Base-by-base conservation (phyloP, 1,284 basidiomycete genomes). In the Melampsora americana region DNA sequence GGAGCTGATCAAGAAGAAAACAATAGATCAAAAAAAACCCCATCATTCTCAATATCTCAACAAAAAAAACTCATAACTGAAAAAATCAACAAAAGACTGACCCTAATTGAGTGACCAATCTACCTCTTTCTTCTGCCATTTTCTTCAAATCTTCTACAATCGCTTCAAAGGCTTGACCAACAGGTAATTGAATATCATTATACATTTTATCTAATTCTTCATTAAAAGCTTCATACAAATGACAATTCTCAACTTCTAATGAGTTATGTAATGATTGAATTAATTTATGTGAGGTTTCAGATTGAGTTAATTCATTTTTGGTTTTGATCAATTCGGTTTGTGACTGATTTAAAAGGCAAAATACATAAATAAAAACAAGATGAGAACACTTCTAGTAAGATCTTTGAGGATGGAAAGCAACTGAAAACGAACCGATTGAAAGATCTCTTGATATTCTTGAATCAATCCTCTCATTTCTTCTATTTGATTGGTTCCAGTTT, bases 171-270 rank as follows among this genome's bases (percentile, higher is more conserved):
- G 66, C 39, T 53, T 75, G 53, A 16, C 50, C 42, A 30, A 42
- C 53, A 5, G 73, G 73, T 5, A 75, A 26, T 18, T 75, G 73
- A 26, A 75, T 50, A 59, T 75, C 73, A 18, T 68, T 23, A 30
- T 61, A 75, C 73, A 75, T 75, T 48, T 75, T 67, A 53, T 75
- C 73, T 16, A 75, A 60, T 23, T 75, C 73, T 42, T 75, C 73
- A 30, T 75, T 75, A 32, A 75, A 75, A 1, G 73, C 73, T 14
- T 75, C 66, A 30, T 75, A 75, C 23, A 75, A 28, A 39, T 68
- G 73, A 26, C 44, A 39, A 44, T 75, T 75, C 35, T 75, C 73
- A 16, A 50, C 26, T 44, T 75, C 73, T 42, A 75, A 42, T 20
- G 4, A 16, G 4, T 30, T 44, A 23, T 39, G n/a, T 2, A 68